Base-by-base conservation (phyloP, 2,329 filamentous ascomycete genomes). In the Diplodia seriata region DNA sequence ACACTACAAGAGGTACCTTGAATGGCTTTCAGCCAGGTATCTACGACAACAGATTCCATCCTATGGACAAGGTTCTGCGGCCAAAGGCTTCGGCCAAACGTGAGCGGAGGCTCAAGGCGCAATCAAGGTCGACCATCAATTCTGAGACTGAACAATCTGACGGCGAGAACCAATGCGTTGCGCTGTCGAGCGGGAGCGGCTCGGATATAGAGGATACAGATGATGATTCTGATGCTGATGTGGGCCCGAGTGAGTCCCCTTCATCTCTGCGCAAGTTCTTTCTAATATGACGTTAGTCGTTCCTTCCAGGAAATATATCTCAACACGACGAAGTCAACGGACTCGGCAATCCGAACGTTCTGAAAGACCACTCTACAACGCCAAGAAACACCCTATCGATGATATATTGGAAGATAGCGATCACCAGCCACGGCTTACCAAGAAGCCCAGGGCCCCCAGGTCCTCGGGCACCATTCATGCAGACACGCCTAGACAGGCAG, bases 41-140 rank as follows among this genome's bases (percentile, higher is more conserved):
- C 1, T 63, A 63, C 23, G 47, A 63, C n/a, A 26, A 14, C 5
- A 63, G 36, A 12, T 36, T 20, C 29, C 59, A 63, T 11, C 59
- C 59, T 7, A 63, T 63, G 59, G 59, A 63, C 18, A 36, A 38
- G 4, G 6, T 31, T 9, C 38, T 43, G 4, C 14, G 59, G n/a
- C 59, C 59, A 29, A 63, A 38, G n/a, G 29, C 11, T 5, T 20
- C 47, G 0, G 59, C 59, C 1, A 51, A 38, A 18, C 50, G 59
- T 18, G 43, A 38, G 1, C 31, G 20, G 12, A 51, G 20, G 14
- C 14, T 20, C n/a, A 50, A 51, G 26, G 14, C 12, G 9, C 9
- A n/a, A 9, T 6, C 29, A 1, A 8, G 18, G 4, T 8, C 7
- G 9, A 31, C 36, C 36, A 11, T 12, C 36, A 12, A 38, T 12